phyloP scores from a whole-genome alignment of 1,284 basidiomycete species.

The Leucoagaricus sp. region DNA sequence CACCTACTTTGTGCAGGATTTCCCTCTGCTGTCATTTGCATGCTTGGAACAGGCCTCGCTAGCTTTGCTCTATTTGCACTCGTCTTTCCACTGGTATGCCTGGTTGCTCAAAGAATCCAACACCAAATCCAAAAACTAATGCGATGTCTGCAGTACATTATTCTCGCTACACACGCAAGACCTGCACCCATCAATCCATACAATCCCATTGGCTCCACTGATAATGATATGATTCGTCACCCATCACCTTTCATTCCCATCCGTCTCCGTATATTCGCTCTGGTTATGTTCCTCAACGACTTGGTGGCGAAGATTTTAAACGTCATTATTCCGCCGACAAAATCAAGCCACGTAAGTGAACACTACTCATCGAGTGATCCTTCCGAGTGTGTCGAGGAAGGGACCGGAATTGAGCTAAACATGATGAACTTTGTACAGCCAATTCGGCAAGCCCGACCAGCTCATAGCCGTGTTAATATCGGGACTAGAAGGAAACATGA shows the following conservation, averaged over 20 bases:
- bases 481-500: constrained; percentile 28
- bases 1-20: constrained; percentile 42
- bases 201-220: constrained; percentile 42
- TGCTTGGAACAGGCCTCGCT: constrained; percentile 69
- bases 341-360: constrained; percentile 15
- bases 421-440: constrained; percentile 6
- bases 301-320: constrained; percentile 63
- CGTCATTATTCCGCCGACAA: constrained; percentile 42
- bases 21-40: constrained; percentile 68
- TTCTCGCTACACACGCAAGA: constrained; percentile 73
- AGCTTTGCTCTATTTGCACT: constrained; percentile 80
- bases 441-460: constrained; percentile 5
- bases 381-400: constrained; percentile 56
- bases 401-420: constrained; percentile 33
- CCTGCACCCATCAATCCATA: constrained; percentile 72
- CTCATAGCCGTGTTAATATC: constrained; percentile 25
- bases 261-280: constrained; percentile 71
- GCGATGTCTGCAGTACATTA: constrained; percentile 58
- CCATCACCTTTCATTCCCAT: constrained; percentile 78
- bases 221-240: constrained; percentile 43
- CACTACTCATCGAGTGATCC: constrained; percentile 39
- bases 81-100: constrained; percentile 66
- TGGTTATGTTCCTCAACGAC: constrained; percentile 77
- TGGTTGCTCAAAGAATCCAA: constrained; percentile 10
- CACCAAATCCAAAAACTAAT: constrained; percentile 15